Conservation (phyloP, 148 eudicot genomes). For the Chenopodium quinoa region DNA sequence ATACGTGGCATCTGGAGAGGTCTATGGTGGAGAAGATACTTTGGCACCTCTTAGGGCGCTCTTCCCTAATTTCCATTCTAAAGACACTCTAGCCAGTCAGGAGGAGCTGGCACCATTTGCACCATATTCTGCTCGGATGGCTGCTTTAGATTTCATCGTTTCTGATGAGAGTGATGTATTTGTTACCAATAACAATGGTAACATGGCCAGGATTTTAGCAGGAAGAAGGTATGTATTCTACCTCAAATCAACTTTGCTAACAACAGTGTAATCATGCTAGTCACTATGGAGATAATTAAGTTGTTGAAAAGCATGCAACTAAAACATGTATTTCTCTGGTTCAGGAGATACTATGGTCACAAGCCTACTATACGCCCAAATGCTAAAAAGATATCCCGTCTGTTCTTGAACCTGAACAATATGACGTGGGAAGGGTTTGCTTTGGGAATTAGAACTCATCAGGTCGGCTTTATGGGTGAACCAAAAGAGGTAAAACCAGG, state of each 20-base stretch:
- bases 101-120: slow-evolving; percentile 69
- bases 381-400: slow-evolving; percentile 51
- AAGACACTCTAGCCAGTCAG: slow-evolving; percentile 58
- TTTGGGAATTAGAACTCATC: slow-evolving; percentile 41
- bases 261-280: background rate
- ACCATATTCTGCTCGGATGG: slow-evolving; percentile 80
- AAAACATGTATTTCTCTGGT: slow-evolving; percentile 1
- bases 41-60: slow-evolving; percentile 76
- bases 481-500: slow-evolving; percentile 61
- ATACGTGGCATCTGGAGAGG: slow-evolving; percentile 85
- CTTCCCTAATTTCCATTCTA: slow-evolving; percentile 75
- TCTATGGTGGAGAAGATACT: slow-evolving; percentile 78
- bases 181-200: slow-evolving; percentile 85
- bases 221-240: slow-evolving; percentile 67
- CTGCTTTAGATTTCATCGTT: slow-evolving; percentile 83
- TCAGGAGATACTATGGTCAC: slow-evolving; percentile 88
- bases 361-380: slow-evolving; percentile 86
- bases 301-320: background rate
- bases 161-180: slow-evolving; percentile 85
- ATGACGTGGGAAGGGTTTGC: slow-evolving; percentile 64
- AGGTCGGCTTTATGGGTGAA: slow-evolving; percentile 75
- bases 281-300: background rate
- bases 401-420: slow-evolving; percentile 51
- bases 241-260: background rate
- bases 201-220: slow-evolving; percentile 87